Evolutionary conservation across 495 filamentous ascomycete genomes (phyloP).

Genomic region (Aspergillus saccharolyticus): DNA sequence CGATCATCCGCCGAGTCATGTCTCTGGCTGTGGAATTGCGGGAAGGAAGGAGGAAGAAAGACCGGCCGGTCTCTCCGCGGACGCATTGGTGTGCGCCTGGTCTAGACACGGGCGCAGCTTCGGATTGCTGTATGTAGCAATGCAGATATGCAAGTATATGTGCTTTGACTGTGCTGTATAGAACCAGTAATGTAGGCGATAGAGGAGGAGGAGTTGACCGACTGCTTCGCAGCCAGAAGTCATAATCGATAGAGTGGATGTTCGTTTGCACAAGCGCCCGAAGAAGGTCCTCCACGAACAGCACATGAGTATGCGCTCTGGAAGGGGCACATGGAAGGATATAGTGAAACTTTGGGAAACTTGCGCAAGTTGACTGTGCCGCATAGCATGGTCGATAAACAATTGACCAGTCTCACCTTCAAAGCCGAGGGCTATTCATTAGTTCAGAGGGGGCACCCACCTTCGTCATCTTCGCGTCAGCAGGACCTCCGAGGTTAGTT

Average conservation of each 20-base stretch:
- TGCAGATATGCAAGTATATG: background rate
- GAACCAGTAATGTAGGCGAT: background rate
- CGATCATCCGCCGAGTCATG: constrained; percentile 12
- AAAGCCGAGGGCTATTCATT: background rate
- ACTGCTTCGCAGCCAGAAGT: background rate
- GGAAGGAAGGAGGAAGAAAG: constrained; percentile 6
- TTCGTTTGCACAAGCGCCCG: background rate
- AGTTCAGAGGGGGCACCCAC: background rate
- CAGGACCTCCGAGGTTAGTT: background rate
- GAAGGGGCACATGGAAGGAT: background rate
- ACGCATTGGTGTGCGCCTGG: background rate
- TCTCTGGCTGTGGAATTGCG: background rate
- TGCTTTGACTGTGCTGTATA: background rate
- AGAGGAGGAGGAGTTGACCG: background rate
- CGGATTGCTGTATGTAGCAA: background rate
- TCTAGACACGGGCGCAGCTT: background rate
- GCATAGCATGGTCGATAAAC: constrained; percentile 1
- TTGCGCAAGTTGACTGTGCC: constrained; percentile 25
- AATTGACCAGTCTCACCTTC: background rate
- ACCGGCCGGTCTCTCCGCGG: constrained; percentile 15
- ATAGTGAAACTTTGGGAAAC: constrained; percentile 1
- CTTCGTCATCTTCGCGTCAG: background rate
- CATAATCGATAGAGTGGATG: background rate
- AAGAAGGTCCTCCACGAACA: background rate
- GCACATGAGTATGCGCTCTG: background rate